These are phyloP conservation scores for Citrus sinensis DNA, from an alignment of 345 rosid species.

Conservation along the genomic window DNA sequence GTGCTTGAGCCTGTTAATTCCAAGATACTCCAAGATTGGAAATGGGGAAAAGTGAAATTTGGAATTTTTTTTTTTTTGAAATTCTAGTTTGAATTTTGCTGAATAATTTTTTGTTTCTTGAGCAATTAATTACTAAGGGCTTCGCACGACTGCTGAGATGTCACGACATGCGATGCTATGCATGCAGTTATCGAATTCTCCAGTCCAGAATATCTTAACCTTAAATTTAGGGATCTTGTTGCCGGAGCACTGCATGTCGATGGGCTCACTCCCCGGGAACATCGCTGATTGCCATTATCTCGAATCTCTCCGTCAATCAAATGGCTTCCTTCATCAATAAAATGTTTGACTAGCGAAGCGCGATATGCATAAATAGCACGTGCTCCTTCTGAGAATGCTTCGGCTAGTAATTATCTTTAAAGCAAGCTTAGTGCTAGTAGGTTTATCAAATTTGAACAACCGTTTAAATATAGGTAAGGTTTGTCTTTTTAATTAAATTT, in stretches of 20 bases:
- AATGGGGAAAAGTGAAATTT: background rate
- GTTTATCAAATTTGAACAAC: constrained; percentile 5
- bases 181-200: background rate
- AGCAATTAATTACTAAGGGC: too few species aligned
- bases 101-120: background rate
- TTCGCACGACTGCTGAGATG: constrained; percentile 18
- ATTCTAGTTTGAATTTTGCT: background rate
- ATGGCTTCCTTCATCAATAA: background rate
- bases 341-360: background rate
- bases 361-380: background rate
- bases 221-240: constrained; percentile 17
- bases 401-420: background rate
- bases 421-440: constrained; percentile 1
- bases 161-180: background rate
- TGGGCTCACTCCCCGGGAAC: background rate
- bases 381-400: background rate
- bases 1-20: background rate
- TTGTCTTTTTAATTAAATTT: too few species aligned
- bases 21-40: background rate
- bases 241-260: background rate
- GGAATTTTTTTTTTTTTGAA: too few species aligned
- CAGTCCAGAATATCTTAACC: background rate
- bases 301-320: background rate
- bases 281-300: constrained; percentile 9
- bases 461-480: background rate